Percentiles rank a stretch among this genome's conserved stretches.
Conservation (phyloP, 192 early-diverging fungal species). For the Gryganskiella cystojenkinii region DNA sequence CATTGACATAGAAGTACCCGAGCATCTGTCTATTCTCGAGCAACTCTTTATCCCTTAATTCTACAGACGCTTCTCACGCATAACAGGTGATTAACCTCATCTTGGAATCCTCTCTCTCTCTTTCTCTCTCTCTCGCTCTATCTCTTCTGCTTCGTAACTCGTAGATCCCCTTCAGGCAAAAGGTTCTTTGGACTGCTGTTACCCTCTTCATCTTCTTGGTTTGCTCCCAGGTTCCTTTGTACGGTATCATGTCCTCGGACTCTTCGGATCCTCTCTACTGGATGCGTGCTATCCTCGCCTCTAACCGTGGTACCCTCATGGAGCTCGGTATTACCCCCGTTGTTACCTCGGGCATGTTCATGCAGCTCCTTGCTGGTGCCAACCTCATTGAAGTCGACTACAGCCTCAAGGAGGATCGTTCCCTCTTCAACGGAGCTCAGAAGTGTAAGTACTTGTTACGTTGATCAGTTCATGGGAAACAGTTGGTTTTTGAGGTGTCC, state of each 20-base stretch:
- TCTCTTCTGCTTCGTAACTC: background rate
- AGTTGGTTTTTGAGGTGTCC: too few relatives aligned
- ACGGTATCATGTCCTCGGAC: conserved; percentile 99
- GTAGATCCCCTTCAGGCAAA: conserved; percentile 97
- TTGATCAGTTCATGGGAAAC: too few relatives aligned
- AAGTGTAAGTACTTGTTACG: conserved; percentile 69
- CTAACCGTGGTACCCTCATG: conserved; percentile 99
- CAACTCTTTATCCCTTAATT: too few relatives aligned
- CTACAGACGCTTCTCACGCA: too few relatives aligned
- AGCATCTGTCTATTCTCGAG: too few relatives aligned
- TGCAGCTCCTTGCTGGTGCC: conserved; percentile 99
- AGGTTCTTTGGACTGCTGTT: conserved; percentile 99
- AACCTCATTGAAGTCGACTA: conserved; percentile 99
- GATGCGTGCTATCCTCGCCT: conserved; percentile 99
- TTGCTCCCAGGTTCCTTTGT: conserved; percentile 99
- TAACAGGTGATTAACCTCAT: background rate
- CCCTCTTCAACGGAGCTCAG: conserved; percentile 99
- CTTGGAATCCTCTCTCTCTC: background rate
- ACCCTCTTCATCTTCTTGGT: conserved; percentile 99
- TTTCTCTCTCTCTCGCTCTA: too few relatives aligned
- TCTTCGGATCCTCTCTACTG: conserved; percentile 99
- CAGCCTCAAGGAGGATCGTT: conserved; percentile 97
- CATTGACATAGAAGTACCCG: too few relatives aligned
- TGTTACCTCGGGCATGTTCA: conserved; percentile 99
- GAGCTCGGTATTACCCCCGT: conserved; percentile 99